These are phyloP conservation scores for Ophiostoma sp. DNA, from an alignment of 2,329 filamentous ascomycete species.

Conservation along the genomic window DNA sequence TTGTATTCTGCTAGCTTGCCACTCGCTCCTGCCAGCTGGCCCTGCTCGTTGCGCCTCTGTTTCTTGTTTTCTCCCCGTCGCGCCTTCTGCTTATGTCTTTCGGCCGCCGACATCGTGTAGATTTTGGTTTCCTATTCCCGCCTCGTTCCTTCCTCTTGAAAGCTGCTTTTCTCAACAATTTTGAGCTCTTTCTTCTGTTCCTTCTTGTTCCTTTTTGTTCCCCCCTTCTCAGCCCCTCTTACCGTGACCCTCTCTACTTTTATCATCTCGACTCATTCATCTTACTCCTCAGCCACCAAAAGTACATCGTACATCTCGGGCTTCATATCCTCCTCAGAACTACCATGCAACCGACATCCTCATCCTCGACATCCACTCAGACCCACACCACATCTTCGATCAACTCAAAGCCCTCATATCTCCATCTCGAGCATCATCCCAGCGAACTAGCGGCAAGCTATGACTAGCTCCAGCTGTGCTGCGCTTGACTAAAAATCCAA, in stretches of 20 bases:
- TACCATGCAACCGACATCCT: not conserved
- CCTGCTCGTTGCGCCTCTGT: not conserved
- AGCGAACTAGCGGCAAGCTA: slow-evolving; percentile 8
- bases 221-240: too few species aligned
- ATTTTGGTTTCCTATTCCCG: not conserved
- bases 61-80: slow-evolving; percentile 12
- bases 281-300: not conserved
- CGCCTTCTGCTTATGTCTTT: slow-evolving; percentile 13
- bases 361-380: slow-evolving; percentile 7
- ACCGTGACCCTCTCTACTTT: not conserved
- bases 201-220: not conserved
- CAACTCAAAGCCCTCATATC: slow-evolving; percentile 18
- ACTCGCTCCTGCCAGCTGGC: not conserved
- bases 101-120: too few species aligned
- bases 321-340: not conserved
- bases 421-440: slow-evolving; percentile 17
- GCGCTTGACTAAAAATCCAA: slow-evolving; percentile 20
- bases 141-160: slow-evolving; percentile 2
- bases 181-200: not conserved
- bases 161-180: not conserved
- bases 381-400: slow-evolving; percentile 25
- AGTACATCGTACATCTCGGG: too few species aligned
- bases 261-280: not conserved
- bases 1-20: too few species aligned
- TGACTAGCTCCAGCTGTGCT: slow-evolving; percentile 18